These are phyloP conservation scores for Populus hybrid DNA, from an alignment of 441 rosid genomes.

Conservation along the genomic window DNA sequence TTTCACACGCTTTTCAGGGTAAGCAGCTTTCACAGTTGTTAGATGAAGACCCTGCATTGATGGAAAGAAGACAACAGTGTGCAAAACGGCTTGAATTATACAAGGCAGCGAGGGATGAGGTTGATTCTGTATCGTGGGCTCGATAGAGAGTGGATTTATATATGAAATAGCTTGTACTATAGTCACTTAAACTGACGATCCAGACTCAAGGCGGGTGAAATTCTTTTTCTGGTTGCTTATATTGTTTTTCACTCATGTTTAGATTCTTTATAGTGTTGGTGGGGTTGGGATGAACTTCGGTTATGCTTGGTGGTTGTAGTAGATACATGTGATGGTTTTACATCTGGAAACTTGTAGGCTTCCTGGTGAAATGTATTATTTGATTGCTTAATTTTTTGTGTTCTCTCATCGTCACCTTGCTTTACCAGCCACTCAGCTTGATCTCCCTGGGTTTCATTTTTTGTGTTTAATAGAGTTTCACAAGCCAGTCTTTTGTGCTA, in stretches of 20 bases:
- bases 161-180: not conserved
- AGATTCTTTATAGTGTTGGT: not conserved
- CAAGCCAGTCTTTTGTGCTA: too few species aligned
- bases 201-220: not conserved
- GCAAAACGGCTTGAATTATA: constrained; percentile 86
- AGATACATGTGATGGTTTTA: not conserved
- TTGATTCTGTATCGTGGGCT: constrained; percentile 86
- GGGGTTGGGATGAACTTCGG: too few species aligned
- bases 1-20: constrained; percentile 39
- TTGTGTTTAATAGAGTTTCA: not conserved
- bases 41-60: constrained; percentile 90
- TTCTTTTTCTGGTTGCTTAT: not conserved
- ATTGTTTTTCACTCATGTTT: not conserved
- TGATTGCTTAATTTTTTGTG: not conserved
- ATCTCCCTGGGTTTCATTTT: not conserved
- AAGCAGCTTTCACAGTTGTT: constrained; percentile 69
- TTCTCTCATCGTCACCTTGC: not conserved
- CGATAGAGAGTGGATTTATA: constrained; percentile 36
- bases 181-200: not conserved
- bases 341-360: not conserved
- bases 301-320: not conserved
- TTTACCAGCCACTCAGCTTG: not conserved
- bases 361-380: not conserved
- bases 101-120: constrained; percentile 89
- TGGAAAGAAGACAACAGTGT: constrained; percentile 78